Base-by-base conservation (phyloP, 306 rosid genomes). In the Vachellia pachyceras region DNA sequence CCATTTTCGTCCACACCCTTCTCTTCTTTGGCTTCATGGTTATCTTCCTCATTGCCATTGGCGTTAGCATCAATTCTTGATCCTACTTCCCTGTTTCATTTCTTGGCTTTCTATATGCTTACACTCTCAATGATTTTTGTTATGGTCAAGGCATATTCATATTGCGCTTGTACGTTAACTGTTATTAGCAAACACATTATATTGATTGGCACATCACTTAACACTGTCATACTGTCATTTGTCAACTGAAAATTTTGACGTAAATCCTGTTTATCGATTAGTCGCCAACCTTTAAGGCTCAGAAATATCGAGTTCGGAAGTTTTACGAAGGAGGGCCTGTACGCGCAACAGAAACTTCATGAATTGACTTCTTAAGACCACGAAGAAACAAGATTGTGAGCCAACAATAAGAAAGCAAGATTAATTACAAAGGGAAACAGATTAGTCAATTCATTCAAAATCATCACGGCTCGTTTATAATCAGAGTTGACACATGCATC, bases 21-120 rank as follows among this genome's bases (percentile, higher is more conserved):
- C 87, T 90, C 54, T 93, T 83, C 88, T 93, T 91, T 47, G 94
- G 91, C 10, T 91, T 91, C 73, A 67, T 93, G 83, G 88, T 86
- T 44, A 84, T 91, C 70, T 94, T 94, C 75, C 82, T 94, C 82
- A 88, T 91, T 86, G 98, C 97, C 22, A 90, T 91, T 79, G 85
- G 91, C 1, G 92, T 94, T 82, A 92, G 90, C 55, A 90, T 89
- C 71, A 73, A 78, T 57, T 82, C 89, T 22, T 91, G 92, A 75
- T 86, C 36, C 42, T 8, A 22, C 44, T 36, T 10, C 54, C 0
- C 5, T 57, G 0, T 17, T 39, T 80, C 4, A 22, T 55, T 45
- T 23, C 39, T 12, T 1, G 58, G 45, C 58, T 23, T 10, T 25
- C 40, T 49, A 18, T 61, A 23, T 69, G 42, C 29, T 72, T 71